Base-by-base conservation (phyloP, 1,139 yeast genomes). In the Ogataea hybrid region DNA sequence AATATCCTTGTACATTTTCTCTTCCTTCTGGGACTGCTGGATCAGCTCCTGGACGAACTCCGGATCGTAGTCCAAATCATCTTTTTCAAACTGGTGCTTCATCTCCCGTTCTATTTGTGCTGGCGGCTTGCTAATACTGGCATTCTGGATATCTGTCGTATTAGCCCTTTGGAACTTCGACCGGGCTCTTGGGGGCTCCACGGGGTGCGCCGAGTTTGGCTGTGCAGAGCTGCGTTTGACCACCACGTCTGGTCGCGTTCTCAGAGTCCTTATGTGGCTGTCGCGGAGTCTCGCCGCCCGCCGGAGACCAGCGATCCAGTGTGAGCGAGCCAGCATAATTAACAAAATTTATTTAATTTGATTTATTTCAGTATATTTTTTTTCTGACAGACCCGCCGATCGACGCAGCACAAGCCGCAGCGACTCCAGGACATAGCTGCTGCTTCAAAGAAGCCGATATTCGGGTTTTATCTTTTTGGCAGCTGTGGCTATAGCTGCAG, bases 51-150 rank as follows among this genome's bases (percentile, higher is more conserved):
- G 50, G 3, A 52, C 58, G 47, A 60, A 59, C 18, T 47, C 38
- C 9, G 55, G 52, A 37, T 59, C 63, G 15, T 52, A 48, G 11
- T 60, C 64, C 14, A 59, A 32, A 1, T 59, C 58, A 41, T 56
- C 62, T 6, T 39, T 25, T 30, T 44, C 39, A 32, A 60, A 59
- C 28, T 44, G 46, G 12, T 34, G 39, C 25, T 42, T 50, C 12
- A 60, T 31, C 34, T 58, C 63, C 16, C 46, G 31, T 28, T 49
- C 53, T 10, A 60, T 59, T 28, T 50, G 47, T 9, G 53, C 50
- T 1, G 62, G 54, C 6, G 52, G 43, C 42, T 55, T 57, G 29
- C 35, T 32, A 3, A 30, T 16, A 4, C 17, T n/a, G 17, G 17
- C 22, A 5, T 12, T 5, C 25, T 20, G 7, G 14, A 25, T 14